Evolutionary conservation across 768 basidiomycete genomes (phyloP).

Genomic region (Coprinopsis marcescibilis): DNA sequence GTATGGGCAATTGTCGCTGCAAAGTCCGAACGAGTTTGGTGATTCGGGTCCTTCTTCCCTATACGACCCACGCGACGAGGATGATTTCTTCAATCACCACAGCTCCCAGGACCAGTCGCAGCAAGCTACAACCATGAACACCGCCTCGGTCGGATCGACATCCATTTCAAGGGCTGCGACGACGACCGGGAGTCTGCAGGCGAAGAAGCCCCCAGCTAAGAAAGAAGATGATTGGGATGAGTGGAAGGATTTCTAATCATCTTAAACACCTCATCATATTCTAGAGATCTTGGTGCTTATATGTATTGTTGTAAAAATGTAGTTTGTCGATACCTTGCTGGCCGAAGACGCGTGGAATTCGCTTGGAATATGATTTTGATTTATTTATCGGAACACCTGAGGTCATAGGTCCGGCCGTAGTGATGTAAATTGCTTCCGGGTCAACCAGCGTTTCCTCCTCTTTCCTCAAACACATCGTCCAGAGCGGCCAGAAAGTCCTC

Average conservation of each 20-base stretch:
- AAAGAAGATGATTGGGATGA: conserved; percentile 67
- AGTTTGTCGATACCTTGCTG: too few species aligned
- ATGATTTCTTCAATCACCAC: conserved; percentile 56
- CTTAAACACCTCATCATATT: conserved; percentile 3
- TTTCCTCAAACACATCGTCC: neutral
- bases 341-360: neutral
- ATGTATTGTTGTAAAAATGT: too few species aligned
- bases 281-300: neutral
- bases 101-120: conserved; percentile 5
- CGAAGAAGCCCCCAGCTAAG: conserved; percentile 26
- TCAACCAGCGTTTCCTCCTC: neutral
- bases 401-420: conserved; percentile 5
- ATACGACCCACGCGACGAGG: conserved; percentile 54
- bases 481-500: too few species aligned
- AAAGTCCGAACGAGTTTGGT: conserved; percentile 34
- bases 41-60: conserved; percentile 60
- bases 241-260: conserved; percentile 71
- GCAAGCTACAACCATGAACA: conserved; percentile 2
- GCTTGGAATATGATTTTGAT: neutral
- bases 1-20: conserved; percentile 41
- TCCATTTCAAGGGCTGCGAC: conserved; percentile 1
- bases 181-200: conserved; percentile 6
- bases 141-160: conserved; percentile 7
- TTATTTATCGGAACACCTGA: neutral
- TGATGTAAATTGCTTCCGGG: neutral